A percentile compares a stretch with the other conserved stretches of the same genome.
These are phyloP conservation scores for Solanum chiquidenum DNA, from an alignment of 257 asterid species.

Conservation along the genomic window DNA sequence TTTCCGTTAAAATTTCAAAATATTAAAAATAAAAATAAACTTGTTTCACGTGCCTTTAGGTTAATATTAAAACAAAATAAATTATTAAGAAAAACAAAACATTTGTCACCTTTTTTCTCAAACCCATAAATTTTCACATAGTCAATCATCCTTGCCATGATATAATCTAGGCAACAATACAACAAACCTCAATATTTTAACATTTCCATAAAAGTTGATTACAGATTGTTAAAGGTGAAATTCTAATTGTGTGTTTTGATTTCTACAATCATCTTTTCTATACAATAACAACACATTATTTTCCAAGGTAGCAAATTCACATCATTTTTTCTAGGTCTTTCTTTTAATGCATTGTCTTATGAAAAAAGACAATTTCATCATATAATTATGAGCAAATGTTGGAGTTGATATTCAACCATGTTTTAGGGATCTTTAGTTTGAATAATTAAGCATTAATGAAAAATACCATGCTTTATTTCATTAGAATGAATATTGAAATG, in stretches of 20 bases:
- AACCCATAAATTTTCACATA: background rate
- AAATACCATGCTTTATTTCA: background rate
- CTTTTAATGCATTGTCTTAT: background rate
- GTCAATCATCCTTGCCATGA: background rate
- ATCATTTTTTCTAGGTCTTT: background rate
- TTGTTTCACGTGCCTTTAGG: background rate
- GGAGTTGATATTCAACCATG: background rate
- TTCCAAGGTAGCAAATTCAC: background rate
- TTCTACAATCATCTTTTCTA: background rate
- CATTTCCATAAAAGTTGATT: background rate
- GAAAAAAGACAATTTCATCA: background rate
- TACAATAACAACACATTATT: background rate
- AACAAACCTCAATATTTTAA: background rate
- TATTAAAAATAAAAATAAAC: background rate
- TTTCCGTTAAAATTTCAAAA: background rate
- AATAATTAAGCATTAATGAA: background rate
- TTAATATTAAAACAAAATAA: background rate
- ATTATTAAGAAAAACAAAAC: too few species aligned
- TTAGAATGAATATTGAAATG: background rate
- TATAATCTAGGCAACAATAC: background rate
- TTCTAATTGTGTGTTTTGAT: background rate
- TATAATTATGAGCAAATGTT: background rate
- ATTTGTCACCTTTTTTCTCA: background rate
- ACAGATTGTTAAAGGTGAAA: background rate
- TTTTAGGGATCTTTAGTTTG: background rate